Evolutionary conservation across 306 rosid species (phyloP), one percentile per base, ranked within the genome.

Genomic region (Cucurbita pepo): DNA sequence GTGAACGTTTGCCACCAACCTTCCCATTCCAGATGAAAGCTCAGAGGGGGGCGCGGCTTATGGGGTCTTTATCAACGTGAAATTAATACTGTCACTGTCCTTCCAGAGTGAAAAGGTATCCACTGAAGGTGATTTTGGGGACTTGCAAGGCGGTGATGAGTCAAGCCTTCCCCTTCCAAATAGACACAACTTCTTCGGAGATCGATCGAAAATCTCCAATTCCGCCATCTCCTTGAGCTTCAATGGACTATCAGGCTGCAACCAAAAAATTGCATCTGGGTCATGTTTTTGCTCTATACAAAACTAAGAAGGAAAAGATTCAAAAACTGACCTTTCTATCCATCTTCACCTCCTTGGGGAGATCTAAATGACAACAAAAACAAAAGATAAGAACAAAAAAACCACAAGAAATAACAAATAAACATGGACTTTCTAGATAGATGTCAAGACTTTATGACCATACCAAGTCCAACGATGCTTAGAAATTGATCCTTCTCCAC

Each of bases 41-140:
- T 15, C 7, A 36, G 69, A 16, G 34, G 34, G 34, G 34, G n/a
- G n/a, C n/a, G 1, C 3, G 30, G 22, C 57, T 51, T 79, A 16
- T 55, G 90, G 96, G 54, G 88, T 64, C 40, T 85, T 83, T 37
- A 81, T 75, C 89, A 91, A 77, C 71, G 81, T 83, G 62, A 88
- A 85, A 74, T 81, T 75, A 76, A 80, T 74, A 62, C 7, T 16
- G 41, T 75, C 73, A 10, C 10, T 65, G 63, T 83, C 88, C 66
- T 72, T 60, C 88, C 89, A 83, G 77, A 56, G 21, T 34, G 82
- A 16, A 40, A 38, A 15, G 72, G 37, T 34, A 67, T 79, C 77
- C 25, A 6, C 0, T 25, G 73, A 48, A 48, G 82, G 69, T 14
- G 83, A 69, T 69, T 66, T 77, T 7, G 90, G 91, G 60, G 79